phyloP scores from a whole-genome alignment of 108 stramenopile genomes.

The Heterococcus sp. region DNA sequence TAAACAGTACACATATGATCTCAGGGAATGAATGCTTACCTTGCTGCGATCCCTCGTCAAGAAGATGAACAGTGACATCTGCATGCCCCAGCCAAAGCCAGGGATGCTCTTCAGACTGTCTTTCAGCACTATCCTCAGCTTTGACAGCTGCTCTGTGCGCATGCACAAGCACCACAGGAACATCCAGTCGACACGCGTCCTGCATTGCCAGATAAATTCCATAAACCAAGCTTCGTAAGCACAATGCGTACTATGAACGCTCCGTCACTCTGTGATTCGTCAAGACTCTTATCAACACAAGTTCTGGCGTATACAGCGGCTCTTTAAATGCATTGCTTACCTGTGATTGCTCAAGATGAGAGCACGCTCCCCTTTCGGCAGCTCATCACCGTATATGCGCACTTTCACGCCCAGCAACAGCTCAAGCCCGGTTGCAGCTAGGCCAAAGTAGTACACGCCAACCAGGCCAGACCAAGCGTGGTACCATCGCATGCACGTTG shows the following conservation, averaged over 20 bases:
- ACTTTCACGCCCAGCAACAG: not conserved
- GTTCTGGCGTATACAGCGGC: no score
- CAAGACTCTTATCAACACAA: no score
- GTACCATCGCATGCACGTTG: not conserved
- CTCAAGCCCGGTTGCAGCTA: not conserved
- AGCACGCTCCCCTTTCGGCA: not conserved
- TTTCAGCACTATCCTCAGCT: slow-evolving; percentile 42
- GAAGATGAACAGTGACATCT: slow-evolving; percentile 7
- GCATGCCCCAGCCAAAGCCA: slow-evolving; percentile 44
- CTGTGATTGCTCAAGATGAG: not conserved
- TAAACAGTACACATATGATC: no score
- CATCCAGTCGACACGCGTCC: slow-evolving; percentile 53
- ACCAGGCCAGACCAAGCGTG: not conserved
- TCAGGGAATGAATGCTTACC: not conserved
- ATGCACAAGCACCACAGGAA: slow-evolving; percentile 46
- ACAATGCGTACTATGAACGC: no score
- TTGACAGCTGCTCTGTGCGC: slow-evolving; percentile 25
- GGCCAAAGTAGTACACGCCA: not conserved
- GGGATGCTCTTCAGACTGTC: slow-evolving; percentile 45
- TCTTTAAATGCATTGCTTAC: not conserved
- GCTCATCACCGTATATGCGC: not conserved
- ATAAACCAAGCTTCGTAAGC: no score
- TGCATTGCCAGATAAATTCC: no score
- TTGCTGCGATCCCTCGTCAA: not conserved
- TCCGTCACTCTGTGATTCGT: no score